Conservation (phyloP, 192 early-diverging fungal genomes). For the Allomyces arbusculus region DNA sequence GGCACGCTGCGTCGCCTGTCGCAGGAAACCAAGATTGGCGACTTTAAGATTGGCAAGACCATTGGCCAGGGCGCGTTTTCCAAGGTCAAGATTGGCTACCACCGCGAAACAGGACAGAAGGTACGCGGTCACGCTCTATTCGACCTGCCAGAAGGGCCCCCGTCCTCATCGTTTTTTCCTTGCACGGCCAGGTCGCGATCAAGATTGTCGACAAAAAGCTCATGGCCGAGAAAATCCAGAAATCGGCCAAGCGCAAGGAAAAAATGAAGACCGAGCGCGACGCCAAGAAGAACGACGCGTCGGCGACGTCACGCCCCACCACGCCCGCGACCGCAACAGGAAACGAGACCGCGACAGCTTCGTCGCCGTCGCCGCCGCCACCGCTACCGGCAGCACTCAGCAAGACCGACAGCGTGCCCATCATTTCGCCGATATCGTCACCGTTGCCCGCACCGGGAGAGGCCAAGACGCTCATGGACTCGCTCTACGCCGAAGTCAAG, state of each 20-base stretch:
- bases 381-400: not conserved
- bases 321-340: not conserved
- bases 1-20: too few species aligned
- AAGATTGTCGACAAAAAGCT: slow-evolving; percentile 42
- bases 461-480: not conserved
- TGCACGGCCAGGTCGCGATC: slow-evolving; percentile 21
- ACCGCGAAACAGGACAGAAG: slow-evolving; percentile 35
- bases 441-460: not conserved
- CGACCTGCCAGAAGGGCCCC: not conserved
- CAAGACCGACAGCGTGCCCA: not conserved
- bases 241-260: slow-evolving; percentile 6
- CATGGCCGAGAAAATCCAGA: slow-evolving; percentile 26
- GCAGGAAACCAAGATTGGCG: not conserved
- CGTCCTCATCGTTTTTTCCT: too few species aligned
- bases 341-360: not conserved
- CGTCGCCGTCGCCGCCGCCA: not conserved
- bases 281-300: slow-evolving; percentile 1
- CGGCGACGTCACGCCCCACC: not conserved
- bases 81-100: slow-evolving; percentile 39
- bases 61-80: slow-evolving; percentile 45
- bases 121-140: slow-evolving; percentile 5
- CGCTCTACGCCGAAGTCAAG: slow-evolving; percentile 32
- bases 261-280: slow-evolving; percentile 3
- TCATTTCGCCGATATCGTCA: not conserved
- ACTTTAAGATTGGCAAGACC: slow-evolving; percentile 12